These are phyloP conservation scores for Aspergillus fijiensis DNA, from an alignment of 2,329 filamentous ascomycete genomes.

Conservation along the genomic window DNA sequence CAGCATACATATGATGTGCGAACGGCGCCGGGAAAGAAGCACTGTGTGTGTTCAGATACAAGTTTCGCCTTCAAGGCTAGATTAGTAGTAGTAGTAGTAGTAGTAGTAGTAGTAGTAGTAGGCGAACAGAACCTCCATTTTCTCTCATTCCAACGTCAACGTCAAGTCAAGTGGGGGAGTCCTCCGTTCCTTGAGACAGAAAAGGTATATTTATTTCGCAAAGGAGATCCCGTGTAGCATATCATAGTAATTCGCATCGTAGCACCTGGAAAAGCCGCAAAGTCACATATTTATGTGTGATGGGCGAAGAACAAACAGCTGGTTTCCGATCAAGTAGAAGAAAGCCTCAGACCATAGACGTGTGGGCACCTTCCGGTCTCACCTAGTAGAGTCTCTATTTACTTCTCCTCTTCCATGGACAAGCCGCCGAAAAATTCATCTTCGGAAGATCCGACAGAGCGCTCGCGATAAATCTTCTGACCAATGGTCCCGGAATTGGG, in stretches of 20 bases:
- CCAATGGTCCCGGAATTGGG: slow-evolving; percentile 17
- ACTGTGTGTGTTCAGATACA: not conserved
- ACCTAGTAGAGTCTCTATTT: not conserved
- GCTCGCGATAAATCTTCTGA: slow-evolving; percentile 13
- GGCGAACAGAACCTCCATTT: not conserved
- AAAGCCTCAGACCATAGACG: not conserved
- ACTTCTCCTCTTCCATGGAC: slow-evolving; percentile 6
- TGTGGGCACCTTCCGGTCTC: not conserved
- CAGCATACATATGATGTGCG: not conserved
- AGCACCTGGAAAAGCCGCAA: not conserved
- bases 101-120: not conserved
- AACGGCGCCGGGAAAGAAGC: not conserved
- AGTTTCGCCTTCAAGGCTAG: not conserved
- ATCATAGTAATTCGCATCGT: not conserved
- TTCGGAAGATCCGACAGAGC: slow-evolving; percentile 15
- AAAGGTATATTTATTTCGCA: slow-evolving; percentile 3
- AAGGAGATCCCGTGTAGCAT: not conserved
- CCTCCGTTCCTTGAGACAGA: not conserved
- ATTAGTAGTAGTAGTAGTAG: not conserved
- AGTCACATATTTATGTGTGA: not conserved
- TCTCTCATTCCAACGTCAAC: not conserved
- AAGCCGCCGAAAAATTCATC: slow-evolving; percentile 18
- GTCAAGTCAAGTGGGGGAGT: not conserved
- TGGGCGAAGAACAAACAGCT: not conserved
- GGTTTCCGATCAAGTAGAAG: not conserved